A percentile compares a stretch with the other conserved stretches of the same genome.
Conservation (phyloP, 306 rosid species). For the Datisca glomerata region DNA sequence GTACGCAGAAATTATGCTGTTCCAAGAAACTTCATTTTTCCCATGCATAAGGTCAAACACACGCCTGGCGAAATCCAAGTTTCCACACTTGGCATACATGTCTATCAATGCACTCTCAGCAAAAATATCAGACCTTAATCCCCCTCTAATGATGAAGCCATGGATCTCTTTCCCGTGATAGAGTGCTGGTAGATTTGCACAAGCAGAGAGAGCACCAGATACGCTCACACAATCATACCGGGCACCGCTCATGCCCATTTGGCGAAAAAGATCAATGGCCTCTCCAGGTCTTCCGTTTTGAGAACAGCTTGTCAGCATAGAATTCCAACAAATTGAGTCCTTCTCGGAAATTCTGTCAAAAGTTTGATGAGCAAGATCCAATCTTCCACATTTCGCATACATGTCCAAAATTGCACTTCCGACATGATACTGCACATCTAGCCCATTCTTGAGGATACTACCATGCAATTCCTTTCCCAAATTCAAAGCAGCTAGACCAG, state of each 20-base stretch:
- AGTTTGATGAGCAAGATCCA: slow-evolving; percentile 49
- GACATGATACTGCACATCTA: slow-evolving; percentile 31
- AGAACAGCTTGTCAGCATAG: slow-evolving; percentile 58
- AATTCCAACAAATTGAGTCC: slow-evolving; percentile 77
- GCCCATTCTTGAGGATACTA: slow-evolving; percentile 31
- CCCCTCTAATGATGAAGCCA: slow-evolving; percentile 39
- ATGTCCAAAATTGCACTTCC: slow-evolving; percentile 63
- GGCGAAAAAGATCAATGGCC: slow-evolving; percentile 49
- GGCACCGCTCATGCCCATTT: slow-evolving; percentile 50
- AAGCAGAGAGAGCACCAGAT: slow-evolving; percentile 58
- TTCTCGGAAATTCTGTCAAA: slow-evolving; percentile 39
- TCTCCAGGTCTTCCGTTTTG: slow-evolving; percentile 61
- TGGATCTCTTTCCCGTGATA: slow-evolving; percentile 63
- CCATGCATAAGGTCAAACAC: slow-evolving; percentile 50
- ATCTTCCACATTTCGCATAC: slow-evolving; percentile 80
- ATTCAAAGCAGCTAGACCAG: slow-evolving; percentile 48
- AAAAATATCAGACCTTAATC: slow-evolving; percentile 35
- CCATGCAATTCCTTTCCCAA: slow-evolving; percentile 72
- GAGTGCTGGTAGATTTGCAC: slow-evolving; percentile 53
- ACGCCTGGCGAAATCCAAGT: slow-evolving; percentile 30
- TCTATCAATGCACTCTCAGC: slow-evolving; percentile 59
- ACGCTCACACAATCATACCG: slow-evolving; percentile 50
- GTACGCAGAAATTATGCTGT: slow-evolving; percentile 64
- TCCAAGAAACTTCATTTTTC: slow-evolving; percentile 83
- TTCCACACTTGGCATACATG: slow-evolving; percentile 85